phyloP scores from a whole-genome alignment of 164 flowering plant genomes.

The Chimonanthus salicifolius region DNA sequence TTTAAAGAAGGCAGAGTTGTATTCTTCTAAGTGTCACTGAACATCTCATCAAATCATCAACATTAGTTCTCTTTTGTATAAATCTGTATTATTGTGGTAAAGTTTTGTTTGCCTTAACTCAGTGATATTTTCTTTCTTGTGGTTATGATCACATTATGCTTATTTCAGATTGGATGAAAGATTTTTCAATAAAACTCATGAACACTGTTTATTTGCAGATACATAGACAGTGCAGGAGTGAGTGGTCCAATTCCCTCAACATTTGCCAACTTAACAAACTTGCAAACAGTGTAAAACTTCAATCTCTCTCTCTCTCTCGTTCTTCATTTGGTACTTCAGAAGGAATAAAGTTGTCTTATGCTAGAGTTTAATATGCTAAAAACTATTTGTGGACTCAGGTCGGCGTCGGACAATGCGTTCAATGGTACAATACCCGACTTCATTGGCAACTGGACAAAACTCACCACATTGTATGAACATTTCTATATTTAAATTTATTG shows the following conservation, averaged over 20 bases:
- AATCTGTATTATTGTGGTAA: too few species aligned
- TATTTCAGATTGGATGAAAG: background rate
- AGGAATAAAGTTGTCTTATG: background rate
- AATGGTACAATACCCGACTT: conserved; percentile 54
- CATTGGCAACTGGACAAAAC: conserved; percentile 55
- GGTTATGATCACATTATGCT: background rate
- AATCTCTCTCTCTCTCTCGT: background rate
- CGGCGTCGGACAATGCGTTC: conserved; percentile 53
- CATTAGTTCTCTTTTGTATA: too few species aligned
- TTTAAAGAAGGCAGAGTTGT: too few species aligned
- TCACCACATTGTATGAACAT: conserved; percentile 31
- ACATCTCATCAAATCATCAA: too few species aligned
- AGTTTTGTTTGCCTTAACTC: too few species aligned
- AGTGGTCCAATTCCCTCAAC: conserved; percentile 39
- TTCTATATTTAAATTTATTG: background rate
- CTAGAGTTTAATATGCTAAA: background rate
- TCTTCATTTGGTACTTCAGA: background rate
- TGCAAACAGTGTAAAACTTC: conserved; percentile 25
- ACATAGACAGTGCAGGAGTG: conserved; percentile 30
- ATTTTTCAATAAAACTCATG: background rate
- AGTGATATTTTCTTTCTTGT: too few species aligned
- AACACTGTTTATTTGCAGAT: conserved; percentile 14
- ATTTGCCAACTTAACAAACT: conserved; percentile 20
- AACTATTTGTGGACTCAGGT: conserved; percentile 29
- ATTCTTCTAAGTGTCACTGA: too few species aligned